phyloP scores from a whole-genome alignment of 2,329 filamentous ascomycete species.

The Exophiala sp. region DNA sequence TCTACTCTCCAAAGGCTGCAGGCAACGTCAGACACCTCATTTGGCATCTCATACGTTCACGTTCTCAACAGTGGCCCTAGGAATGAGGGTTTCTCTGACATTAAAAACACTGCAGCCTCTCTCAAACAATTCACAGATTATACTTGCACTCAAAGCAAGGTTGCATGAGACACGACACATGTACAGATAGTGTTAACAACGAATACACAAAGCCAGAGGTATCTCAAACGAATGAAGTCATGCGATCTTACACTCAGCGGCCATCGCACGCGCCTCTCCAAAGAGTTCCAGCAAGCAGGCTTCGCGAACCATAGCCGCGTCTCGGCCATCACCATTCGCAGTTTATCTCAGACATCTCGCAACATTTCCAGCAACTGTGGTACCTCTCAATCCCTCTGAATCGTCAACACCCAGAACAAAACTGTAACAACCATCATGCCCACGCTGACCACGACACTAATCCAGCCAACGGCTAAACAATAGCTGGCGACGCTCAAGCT shows the following conservation, averaged over 20 bases:
- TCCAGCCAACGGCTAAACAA: slow-evolving; percentile 21
- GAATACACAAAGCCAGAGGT: neutral
- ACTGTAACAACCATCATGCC: slow-evolving; percentile 20
- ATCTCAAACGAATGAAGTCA: neutral
- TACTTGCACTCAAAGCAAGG: no score
- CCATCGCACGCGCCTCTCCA: no score
- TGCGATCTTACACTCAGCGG: neutral
- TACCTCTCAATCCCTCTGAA: slow-evolving; percentile 15
- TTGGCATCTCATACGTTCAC: no score
- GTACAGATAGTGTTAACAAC: no score
- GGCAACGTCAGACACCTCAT: no score
- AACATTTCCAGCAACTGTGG: neutral
- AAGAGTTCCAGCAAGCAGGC: no score
- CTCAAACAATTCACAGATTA: no score
- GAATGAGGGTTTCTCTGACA: no score
- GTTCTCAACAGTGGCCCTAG: no score
- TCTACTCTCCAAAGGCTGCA: no score
- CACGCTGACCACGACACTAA: slow-evolving; percentile 17
- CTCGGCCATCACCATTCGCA: neutral
- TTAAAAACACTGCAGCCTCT: no score
- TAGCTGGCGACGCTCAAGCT: slow-evolving; percentile 18
- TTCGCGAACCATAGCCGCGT: neutral
- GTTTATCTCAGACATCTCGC: neutral
- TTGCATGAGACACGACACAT: no score
- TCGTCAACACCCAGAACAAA: slow-evolving; percentile 17